Evolutionary conservation across 192 early-diverging fungal genomes (phyloP).

Genomic region (Rhizophlyctis rosea): DNA sequence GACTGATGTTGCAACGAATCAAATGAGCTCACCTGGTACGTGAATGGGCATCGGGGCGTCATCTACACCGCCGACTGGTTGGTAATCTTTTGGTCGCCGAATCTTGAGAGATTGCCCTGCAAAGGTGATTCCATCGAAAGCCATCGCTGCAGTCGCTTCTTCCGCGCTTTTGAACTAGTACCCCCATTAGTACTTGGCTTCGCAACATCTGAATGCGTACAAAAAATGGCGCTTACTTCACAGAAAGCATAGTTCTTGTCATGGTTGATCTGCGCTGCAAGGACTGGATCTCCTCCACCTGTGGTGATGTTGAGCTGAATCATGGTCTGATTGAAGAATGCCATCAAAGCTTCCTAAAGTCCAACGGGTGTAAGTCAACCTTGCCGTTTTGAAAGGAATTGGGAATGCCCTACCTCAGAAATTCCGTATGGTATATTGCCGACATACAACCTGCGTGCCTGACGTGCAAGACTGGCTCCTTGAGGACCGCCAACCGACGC

Average conservation of each 20-base stretch:
- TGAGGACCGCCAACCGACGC: constrained; percentile 48
- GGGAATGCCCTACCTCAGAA: constrained; percentile 54
- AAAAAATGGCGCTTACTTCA: constrained; percentile 67
- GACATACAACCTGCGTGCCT: constrained; percentile 85
- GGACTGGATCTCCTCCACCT: constrained; percentile 66
- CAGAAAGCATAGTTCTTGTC: constrained; percentile 98
- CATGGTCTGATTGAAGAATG: constrained; percentile 89
- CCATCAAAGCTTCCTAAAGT: constrained; percentile 58
- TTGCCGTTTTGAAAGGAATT: neutral
- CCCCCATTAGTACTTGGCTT: neutral
- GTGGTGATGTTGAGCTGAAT: constrained; percentile 68
- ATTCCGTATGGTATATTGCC: constrained; percentile 76
- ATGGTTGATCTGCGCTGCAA: constrained; percentile 81
- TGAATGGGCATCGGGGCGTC: constrained; percentile 57
- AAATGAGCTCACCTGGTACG: constrained; percentile 45
- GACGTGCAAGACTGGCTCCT: constrained; percentile 60
- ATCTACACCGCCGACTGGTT: constrained; percentile 45
- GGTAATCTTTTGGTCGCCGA: constrained; percentile 92
- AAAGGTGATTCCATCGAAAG: constrained; percentile 89
- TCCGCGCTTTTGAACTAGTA: constrained; percentile 79
- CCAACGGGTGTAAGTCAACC: neutral
- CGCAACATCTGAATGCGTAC: neutral
- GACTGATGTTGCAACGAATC: neutral
- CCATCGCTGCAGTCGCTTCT: constrained; percentile 86
- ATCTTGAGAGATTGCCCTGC: constrained; percentile 81